Percentiles rank a stretch among this genome's conserved stretches.
These are phyloP conservation scores for Olyra latifolia DNA, from an alignment of 176 grass and related monocot species.

Conservation along the genomic window DNA sequence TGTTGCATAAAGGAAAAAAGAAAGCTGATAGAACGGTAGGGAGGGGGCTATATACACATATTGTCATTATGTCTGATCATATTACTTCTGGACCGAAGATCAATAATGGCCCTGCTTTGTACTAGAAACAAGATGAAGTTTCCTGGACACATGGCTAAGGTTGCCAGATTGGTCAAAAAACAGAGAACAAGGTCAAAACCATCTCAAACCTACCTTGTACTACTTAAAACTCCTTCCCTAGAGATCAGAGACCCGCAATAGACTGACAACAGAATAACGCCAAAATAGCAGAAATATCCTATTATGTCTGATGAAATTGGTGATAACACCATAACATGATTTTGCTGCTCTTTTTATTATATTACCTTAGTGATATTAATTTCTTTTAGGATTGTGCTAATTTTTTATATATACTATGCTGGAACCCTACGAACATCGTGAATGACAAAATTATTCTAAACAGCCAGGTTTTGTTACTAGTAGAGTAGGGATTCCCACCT, in stretches of 20 bases:
- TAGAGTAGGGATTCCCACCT: background rate
- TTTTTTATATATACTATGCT: background rate
- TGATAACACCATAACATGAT: background rate
- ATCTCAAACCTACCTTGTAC: background rate
- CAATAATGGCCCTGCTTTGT: background rate
- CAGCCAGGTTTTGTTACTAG: background rate
- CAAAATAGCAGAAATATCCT: background rate
- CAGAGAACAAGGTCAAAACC: background rate
- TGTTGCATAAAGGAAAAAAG: constrained; percentile 15
- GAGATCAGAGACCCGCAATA: background rate
- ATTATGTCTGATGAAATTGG: background rate
- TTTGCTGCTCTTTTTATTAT: background rate
- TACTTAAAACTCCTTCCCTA: too few species aligned
- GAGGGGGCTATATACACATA: too few species aligned
- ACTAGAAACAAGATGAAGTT: background rate
- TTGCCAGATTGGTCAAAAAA: background rate
- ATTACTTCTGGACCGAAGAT: background rate
- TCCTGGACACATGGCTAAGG: background rate
- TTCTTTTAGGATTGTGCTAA: constrained; percentile 18
- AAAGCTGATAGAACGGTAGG: background rate
- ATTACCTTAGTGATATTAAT: background rate
- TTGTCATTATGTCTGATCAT: background rate
- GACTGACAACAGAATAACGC: background rate
- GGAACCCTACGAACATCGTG: background rate
- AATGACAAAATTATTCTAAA: constrained; percentile 13